Evolutionary conservation across 75 land plant genomes (phyloP).

Genomic region (Cupressus sempervirens): DNA sequence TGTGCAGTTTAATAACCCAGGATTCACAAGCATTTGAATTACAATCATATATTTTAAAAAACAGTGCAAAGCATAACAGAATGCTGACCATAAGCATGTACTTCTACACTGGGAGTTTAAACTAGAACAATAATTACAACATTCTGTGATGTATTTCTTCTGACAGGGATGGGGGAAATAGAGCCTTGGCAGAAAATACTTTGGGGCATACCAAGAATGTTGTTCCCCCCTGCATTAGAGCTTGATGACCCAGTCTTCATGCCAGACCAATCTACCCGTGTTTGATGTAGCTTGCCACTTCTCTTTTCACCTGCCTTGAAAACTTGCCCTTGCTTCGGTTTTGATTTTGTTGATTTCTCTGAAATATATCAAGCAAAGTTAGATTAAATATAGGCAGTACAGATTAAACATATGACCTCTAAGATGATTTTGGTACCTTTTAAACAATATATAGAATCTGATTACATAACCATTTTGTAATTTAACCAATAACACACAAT

Average conservation of each 20-base stretch:
- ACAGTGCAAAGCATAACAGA: neutral
- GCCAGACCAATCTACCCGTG: neutral
- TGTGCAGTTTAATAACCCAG: neutral
- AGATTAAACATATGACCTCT: neutral
- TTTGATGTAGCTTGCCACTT: neutral
- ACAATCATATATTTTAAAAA: neutral
- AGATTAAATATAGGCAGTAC: neutral
- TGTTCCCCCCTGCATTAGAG: neutral
- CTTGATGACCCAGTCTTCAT: neutral
- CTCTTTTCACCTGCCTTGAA: neutral
- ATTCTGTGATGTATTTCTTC: neutral
- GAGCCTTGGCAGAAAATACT: neutral
- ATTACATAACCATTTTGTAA: neutral
- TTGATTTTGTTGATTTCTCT: slow-evolving; percentile 1
- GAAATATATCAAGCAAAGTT: neutral
- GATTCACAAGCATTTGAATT: neutral
- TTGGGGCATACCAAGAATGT: slow-evolving; percentile 8
- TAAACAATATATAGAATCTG: neutral
- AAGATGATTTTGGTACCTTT: neutral
- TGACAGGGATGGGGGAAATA: neutral
- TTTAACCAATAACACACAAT: neutral
- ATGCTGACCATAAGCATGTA: neutral
- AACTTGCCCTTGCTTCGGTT: neutral
- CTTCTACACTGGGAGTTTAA: neutral
- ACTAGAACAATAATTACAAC: neutral